Evolutionary conservation across 1,139 yeast species (phyloP).

Genomic region (Hemisphaericaspora subhashii): DNA sequence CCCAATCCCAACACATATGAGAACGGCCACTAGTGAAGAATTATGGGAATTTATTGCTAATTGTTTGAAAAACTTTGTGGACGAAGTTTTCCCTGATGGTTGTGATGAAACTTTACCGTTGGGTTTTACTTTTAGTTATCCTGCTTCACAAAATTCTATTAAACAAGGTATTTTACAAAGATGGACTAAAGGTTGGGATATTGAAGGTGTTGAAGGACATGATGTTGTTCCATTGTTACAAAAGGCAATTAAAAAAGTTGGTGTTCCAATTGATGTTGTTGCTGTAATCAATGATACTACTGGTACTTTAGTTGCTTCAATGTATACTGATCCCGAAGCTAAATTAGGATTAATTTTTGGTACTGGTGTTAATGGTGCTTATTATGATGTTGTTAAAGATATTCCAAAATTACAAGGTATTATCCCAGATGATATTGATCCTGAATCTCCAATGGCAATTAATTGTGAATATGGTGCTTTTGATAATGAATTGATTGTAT

Average conservation of each 20-base stretch:
- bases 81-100: conserved; percentile 66
- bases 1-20: conserved; percentile 68
- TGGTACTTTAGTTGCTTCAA: conserved; percentile 95
- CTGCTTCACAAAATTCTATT: conserved; percentile 82
- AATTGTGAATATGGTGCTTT: conserved; percentile 99
- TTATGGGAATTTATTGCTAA: conserved; percentile 87
- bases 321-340: conserved; percentile 84
- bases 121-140: conserved; percentile 96
- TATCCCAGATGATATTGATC: conserved; percentile 60
- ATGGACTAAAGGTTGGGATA: conserved; percentile 98
- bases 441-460: conserved; percentile 82
- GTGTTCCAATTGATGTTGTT: conserved; percentile 80
- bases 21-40: conserved; percentile 76
- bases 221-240: conserved; percentile 94
- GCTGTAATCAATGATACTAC: conserved; percentile 97
- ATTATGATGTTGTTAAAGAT: conserved; percentile 72
- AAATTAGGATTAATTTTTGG: conserved; percentile 97
- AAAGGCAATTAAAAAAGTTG: conserved; percentile 59
- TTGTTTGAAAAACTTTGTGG: conserved; percentile 63
- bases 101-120: conserved; percentile 57
- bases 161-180: conserved; percentile 86
- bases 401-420: conserved; percentile 84
- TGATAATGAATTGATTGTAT: conserved; percentile 79
- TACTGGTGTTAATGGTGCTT: conserved; percentile 98
- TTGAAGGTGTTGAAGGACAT: conserved; percentile 88